phyloP scores from a whole-genome alignment of 2,329 filamentous ascomycete species.

The Fonsecaea pugnacius region DNA sequence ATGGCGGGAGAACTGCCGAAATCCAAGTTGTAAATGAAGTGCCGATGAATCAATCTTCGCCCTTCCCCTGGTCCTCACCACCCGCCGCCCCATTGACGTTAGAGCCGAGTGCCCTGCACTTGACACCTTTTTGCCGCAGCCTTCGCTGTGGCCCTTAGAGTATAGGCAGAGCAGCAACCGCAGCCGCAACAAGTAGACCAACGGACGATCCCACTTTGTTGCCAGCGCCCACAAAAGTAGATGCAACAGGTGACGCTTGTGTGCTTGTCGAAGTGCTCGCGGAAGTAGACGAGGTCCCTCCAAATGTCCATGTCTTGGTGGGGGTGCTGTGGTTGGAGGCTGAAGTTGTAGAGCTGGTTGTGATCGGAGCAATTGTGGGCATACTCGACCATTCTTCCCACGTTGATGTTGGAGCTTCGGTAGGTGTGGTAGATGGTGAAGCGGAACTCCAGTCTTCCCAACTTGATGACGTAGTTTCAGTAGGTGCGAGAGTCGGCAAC shows the following conservation, averaged over 20 bases:
- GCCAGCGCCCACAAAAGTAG: slow-evolving; percentile 9
- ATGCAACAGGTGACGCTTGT: slow-evolving; percentile 1
- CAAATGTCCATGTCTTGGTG: slow-evolving; percentile 10
- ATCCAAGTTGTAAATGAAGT: neutral
- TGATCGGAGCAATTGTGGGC: neutral
- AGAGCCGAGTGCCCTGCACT: neutral
- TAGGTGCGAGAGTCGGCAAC: too few relatives aligned
- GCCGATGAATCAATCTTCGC: neutral
- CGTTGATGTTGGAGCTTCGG: neutral
- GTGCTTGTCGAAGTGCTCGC: slow-evolving; percentile 3
- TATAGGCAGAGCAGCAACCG: neutral
- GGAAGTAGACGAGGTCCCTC: neutral
- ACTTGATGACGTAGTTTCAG: too few relatives aligned
- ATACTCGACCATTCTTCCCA: slow-evolving; percentile 13
- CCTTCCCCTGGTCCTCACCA: neutral
- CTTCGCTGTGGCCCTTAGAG: neutral
- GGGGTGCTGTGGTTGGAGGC: neutral
- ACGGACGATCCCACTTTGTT: slow-evolving; percentile 12
- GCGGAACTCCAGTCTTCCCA: slow-evolving; percentile 10
- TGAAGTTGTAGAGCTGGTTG: neutral
- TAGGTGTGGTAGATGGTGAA: neutral
- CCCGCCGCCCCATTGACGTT: neutral
- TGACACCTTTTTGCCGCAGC: neutral
- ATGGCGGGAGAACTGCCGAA: neutral
- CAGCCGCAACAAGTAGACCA: neutral